Evolutionary conservation across 164 flowering plant genomes (phyloP).

Genomic region (Dillenia turbinata): DNA sequence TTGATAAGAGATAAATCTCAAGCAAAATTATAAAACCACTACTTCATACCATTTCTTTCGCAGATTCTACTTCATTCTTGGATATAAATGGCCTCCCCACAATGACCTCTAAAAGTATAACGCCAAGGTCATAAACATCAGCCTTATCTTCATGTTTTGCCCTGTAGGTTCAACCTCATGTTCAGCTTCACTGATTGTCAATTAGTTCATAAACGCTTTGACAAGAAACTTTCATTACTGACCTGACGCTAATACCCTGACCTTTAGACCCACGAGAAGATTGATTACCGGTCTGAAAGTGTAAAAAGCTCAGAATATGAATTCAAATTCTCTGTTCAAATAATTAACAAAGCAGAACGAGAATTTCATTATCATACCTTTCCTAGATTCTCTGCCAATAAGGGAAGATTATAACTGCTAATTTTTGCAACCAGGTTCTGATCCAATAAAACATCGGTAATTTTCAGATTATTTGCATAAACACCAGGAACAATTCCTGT

Average conservation of each 20-base stretch:
- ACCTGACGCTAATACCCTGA: constrained; percentile 33
- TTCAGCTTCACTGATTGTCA: background rate
- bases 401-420: constrained; percentile 78
- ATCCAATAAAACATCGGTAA: constrained; percentile 75
- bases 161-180: constrained; percentile 31
- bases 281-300: constrained; percentile 37
- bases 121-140: constrained; percentile 79
- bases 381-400: constrained; percentile 47
- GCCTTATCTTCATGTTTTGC: constrained; percentile 36
- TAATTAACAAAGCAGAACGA: constrained; percentile 3
- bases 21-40: no score
- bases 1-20: no score
- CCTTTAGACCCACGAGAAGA: constrained; percentile 38
- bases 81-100: constrained; percentile 52
- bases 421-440: constrained; percentile 79
- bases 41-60: constrained; percentile 48
- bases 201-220: background rate
- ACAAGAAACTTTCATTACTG: constrained; percentile 6
- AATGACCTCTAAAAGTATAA: constrained; percentile 72
- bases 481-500: constrained; percentile 82
- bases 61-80: constrained; percentile 36
- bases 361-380: constrained; percentile 32
- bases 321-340: constrained; percentile 2
- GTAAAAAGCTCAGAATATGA: constrained; percentile 8
- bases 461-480: constrained; percentile 64